Conservation (phyloP, 2,329 filamentous ascomycete genomes). For the Talaromyces atroroseus region DNA sequence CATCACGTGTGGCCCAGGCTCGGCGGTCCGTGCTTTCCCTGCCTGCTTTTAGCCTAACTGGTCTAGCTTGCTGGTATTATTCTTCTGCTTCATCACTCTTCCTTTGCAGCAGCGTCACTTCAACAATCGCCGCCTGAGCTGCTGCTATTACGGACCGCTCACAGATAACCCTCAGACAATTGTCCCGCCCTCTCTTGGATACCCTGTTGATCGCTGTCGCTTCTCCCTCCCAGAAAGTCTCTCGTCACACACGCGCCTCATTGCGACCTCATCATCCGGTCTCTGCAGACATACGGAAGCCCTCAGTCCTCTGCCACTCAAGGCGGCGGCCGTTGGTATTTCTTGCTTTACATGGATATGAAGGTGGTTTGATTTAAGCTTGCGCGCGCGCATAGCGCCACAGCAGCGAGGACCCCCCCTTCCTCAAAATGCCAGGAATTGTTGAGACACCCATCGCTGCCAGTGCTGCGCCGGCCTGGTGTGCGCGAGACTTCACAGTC, state of each 20-base stretch:
- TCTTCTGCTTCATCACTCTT: not conserved
- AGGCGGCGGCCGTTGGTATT: slow-evolving; percentile 6
- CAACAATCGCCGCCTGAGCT: not conserved
- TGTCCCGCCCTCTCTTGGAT: not conserved
- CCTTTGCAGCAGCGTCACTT: not conserved
- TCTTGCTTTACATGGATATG: slow-evolving; percentile 27
- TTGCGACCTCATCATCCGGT: slow-evolving; percentile 1
- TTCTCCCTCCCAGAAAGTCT: not conserved
- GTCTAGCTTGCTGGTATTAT: not conserved
- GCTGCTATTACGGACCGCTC: not conserved
- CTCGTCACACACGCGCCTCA: not conserved
- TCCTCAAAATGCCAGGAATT: slow-evolving; percentile 35
- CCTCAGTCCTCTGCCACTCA: slow-evolving; percentile 11
- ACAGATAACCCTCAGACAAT: not conserved
- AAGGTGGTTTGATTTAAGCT: slow-evolving; percentile 28
- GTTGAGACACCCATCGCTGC: slow-evolving; percentile 26
- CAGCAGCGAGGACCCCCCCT: slow-evolving; percentile 29
- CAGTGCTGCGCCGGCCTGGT: slow-evolving; percentile 22
- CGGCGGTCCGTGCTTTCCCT: slow-evolving; percentile 2
- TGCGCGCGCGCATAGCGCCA: slow-evolving; percentile 38
- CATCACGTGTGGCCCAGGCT: not conserved
- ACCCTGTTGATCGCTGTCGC: not conserved
- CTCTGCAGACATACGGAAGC: not conserved
- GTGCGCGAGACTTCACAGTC: slow-evolving; percentile 50
- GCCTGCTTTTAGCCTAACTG: not conserved